phyloP scores from a whole-genome alignment of 257 asterid species.

The Eucommia ulmoides region DNA sequence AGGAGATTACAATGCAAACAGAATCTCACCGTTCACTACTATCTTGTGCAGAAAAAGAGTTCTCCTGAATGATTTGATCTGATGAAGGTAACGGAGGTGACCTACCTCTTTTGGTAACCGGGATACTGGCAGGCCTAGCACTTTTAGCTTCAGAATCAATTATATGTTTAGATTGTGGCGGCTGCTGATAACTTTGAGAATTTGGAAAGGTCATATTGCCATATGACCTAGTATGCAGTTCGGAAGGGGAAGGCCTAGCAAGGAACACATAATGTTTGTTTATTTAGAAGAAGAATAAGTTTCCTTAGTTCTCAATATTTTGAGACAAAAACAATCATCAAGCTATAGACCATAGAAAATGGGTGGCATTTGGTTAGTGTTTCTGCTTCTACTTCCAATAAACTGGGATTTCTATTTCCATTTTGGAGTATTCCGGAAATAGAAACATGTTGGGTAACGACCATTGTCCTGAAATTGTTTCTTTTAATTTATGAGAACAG shows the following conservation, averaged over 20 bases:
- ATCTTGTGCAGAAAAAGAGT: conserved; percentile 26
- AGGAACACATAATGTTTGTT: background rate
- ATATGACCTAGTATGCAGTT: conserved; percentile 15
- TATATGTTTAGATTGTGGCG: conserved; percentile 21
- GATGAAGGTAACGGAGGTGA: conserved; percentile 43
- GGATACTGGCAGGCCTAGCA: conserved; percentile 27
- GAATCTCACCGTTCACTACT: conserved; percentile 51
- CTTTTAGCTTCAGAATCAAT: conserved; percentile 27
- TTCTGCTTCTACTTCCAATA: no score
- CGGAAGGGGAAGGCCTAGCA: conserved; percentile 29
- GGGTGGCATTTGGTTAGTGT: no score
- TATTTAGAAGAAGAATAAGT: background rate
- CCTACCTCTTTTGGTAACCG: conserved; percentile 58
- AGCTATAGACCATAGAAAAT: background rate
- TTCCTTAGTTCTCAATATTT: background rate
- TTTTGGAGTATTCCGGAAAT: no score
- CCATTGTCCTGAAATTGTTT: no score
- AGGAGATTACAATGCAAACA: background rate
- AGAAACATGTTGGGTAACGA: no score
- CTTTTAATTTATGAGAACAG: no score
- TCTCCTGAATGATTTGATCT: conserved; percentile 29
- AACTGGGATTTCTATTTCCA: no score
- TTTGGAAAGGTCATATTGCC: conserved; percentile 23
- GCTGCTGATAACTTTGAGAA: conserved; percentile 32
- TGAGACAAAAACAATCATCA: background rate